A percentile compares a stretch with the other conserved stretches of the same genome.
phyloP scores from a whole-genome alignment of 108 stramenopile species.

The Poteriospumella lacustris region DNA sequence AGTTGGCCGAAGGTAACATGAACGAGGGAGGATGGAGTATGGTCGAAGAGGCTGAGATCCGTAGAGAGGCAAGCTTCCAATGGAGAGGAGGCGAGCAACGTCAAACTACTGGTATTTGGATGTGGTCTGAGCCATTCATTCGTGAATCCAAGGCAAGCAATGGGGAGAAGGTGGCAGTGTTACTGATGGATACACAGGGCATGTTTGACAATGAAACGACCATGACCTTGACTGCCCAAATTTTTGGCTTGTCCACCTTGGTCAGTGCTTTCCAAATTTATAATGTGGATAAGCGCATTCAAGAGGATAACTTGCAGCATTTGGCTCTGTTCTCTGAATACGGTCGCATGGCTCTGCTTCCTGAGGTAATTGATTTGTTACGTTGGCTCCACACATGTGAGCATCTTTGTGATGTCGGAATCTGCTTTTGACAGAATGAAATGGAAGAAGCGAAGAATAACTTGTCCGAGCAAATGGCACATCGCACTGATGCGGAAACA shows the following conservation, averaged over 20 bases:
- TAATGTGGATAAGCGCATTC: conserved; percentile 94
- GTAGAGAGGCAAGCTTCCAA: conserved; percentile 59
- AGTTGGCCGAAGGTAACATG: conserved; percentile 61
- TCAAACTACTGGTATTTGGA: conserved; percentile 97
- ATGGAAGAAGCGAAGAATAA: background rate
- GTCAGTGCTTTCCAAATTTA: conserved; percentile 78
- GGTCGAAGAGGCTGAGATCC: background rate
- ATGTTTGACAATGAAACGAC: conserved; percentile 99
- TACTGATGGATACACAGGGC: conserved; percentile 97
- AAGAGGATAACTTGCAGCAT: conserved; percentile 97
- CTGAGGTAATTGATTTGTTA: conserved; percentile 35
- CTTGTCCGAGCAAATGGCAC: background rate
- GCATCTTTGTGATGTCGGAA: background rate
- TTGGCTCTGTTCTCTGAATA: conserved; percentile 95
- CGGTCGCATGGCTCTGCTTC: conserved; percentile 78
- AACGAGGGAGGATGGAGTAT: conserved; percentile 15
- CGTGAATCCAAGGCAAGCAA: conserved; percentile 31
- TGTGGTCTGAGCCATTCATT: conserved; percentile 94
- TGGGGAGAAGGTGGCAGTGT: conserved; percentile 66
- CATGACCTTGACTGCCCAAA: conserved; percentile 86
- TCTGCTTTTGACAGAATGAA: background rate
- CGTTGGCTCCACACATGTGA: background rate
- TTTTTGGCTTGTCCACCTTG: conserved; percentile 90
- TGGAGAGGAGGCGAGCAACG: conserved; percentile 90
- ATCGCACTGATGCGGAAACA: background rate